These are phyloP conservation scores for Mimosa pudica DNA, from an alignment of 306 rosid genomes.

Conservation along the genomic window DNA sequence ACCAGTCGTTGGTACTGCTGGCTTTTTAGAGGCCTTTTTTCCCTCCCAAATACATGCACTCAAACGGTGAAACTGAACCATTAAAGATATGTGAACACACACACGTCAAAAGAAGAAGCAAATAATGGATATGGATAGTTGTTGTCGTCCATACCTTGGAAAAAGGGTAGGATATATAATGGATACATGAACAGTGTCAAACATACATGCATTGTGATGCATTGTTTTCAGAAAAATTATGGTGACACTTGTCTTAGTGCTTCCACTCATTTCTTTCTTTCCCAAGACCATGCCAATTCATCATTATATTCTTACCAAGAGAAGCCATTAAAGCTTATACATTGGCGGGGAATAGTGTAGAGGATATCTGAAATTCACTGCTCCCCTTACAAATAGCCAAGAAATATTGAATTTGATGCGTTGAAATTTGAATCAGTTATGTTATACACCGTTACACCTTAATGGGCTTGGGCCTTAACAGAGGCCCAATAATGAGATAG, in stretches of 20 bases:
- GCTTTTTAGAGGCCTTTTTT: background rate
- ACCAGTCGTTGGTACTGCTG: background rate
- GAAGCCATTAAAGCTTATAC: constrained; percentile 44
- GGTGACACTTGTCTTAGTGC: constrained; percentile 51
- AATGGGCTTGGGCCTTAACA: no score
- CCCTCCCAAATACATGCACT: background rate
- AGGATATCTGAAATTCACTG: constrained; percentile 15
- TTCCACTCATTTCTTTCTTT: constrained; percentile 37
- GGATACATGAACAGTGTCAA: background rate
- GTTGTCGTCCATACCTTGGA: constrained; percentile 21
- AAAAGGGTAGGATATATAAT: background rate
- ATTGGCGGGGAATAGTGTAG: constrained; percentile 32
- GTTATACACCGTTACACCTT: no score
- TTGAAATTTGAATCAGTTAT: background rate
- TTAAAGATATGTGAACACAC: background rate
- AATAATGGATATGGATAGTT: background rate
- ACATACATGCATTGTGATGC: constrained; percentile 35
- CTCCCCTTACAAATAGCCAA: background rate
- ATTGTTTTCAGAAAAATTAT: constrained; percentile 46
- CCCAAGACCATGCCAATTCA: constrained; percentile 37
- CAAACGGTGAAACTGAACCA: background rate
- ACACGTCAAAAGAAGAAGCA: background rate
- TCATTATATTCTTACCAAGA: constrained; percentile 33
- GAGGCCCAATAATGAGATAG: no score
- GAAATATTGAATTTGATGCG: background rate